Evolutionary conservation across 2,329 filamentous ascomycete species (phyloP).

Genomic region (Fusarium nisikadoi): DNA sequence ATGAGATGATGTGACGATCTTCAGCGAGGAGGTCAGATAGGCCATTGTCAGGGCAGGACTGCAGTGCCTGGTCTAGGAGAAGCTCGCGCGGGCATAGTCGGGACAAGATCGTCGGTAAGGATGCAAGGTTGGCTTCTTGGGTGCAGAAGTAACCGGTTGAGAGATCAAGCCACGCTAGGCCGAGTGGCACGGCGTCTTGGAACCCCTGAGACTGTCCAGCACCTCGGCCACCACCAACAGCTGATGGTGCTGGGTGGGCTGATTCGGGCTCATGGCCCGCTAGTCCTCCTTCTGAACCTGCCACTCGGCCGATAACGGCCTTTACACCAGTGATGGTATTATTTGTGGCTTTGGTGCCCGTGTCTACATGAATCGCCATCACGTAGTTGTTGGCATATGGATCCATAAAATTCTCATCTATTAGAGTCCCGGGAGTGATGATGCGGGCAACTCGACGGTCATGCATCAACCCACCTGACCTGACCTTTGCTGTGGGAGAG

Average conservation of each 20-base stretch:
- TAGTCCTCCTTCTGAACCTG: conserved; percentile 14
- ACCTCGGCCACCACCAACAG: conserved; percentile 33
- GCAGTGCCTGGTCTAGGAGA: conserved; percentile 74
- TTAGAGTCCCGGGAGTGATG: conserved; percentile 92
- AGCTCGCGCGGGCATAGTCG: conserved; percentile 88
- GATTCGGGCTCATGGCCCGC: conserved; percentile 31
- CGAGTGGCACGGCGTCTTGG: conserved; percentile 59
- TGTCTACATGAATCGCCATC: conserved; percentile 74
- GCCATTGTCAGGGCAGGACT: conserved; percentile 66
- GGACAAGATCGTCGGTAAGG: conserved; percentile 82
- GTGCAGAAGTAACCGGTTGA: conserved; percentile 96
- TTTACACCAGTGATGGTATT: conserved; percentile 48
- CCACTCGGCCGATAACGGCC: conserved; percentile 69
- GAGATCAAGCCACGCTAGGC: conserved; percentile 92
- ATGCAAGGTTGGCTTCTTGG: conserved; percentile 75
- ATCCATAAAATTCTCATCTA: conserved; percentile 98
- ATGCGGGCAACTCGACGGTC: conserved; percentile 87
- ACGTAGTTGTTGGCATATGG: conserved; percentile 94
- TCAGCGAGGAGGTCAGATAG: conserved; percentile 77
- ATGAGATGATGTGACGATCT: conserved; percentile 81
- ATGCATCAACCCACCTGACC: conserved; percentile 82
- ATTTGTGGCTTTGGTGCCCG: not conserved
- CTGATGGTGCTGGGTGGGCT: conserved; percentile 33
- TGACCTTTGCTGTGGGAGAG: conserved; percentile 73
- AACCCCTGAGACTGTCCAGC: conserved; percentile 26